phyloP scores from a whole-genome alignment of 2,329 filamentous ascomycete genomes.

The Aspergillus calidoustus region DNA sequence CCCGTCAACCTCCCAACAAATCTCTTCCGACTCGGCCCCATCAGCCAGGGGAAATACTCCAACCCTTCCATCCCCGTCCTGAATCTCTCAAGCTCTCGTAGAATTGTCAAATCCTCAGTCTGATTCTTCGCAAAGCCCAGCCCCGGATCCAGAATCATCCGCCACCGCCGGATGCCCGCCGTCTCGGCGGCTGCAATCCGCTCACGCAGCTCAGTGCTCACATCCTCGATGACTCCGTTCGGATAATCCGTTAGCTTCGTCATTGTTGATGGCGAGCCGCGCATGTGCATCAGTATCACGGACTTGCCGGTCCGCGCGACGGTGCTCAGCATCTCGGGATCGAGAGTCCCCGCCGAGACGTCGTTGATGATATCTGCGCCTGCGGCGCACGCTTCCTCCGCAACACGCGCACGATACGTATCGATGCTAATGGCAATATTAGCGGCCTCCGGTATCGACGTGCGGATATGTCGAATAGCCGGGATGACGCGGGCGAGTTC shows the following conservation, averaged over 20 bases:
- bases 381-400: slow-evolving; percentile 72
- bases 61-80: slow-evolving; percentile 44
- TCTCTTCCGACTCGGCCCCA: slow-evolving; percentile 85
- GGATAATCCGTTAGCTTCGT: slow-evolving; percentile 70
- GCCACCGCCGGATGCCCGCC: slow-evolving; percentile 87
- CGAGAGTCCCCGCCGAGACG: slow-evolving; percentile 80
- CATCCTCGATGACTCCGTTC: slow-evolving; percentile 65
- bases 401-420: slow-evolving; percentile 87
- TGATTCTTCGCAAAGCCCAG: slow-evolving; percentile 89
- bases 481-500: slow-evolving; percentile 80
- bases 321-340: slow-evolving; percentile 79
- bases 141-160: slow-evolving; percentile 91
- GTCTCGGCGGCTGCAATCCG: slow-evolving; percentile 76
- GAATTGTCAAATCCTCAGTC: slow-evolving; percentile 78
- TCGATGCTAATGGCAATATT: slow-evolving; percentile 82
- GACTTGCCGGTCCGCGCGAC: slow-evolving; percentile 78
- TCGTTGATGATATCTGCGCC: slow-evolving; percentile 96
- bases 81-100: slow-evolving; percentile 69
- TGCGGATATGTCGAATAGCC: slow-evolving; percentile 73
- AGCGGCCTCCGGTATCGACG: slow-evolving; percentile 62
- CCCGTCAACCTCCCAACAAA: slow-evolving; percentile 87
- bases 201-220: slow-evolving; percentile 69
- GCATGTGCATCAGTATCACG: slow-evolving; percentile 90
- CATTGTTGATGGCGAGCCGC: slow-evolving; percentile 85
- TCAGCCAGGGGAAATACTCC: slow-evolving; percentile 78